A percentile compares a stretch with the other conserved stretches of the same genome.
These are phyloP conservation scores for Trametes coccinea DNA, from an alignment of 768 basidiomycete genomes.

Conservation along the genomic window DNA sequence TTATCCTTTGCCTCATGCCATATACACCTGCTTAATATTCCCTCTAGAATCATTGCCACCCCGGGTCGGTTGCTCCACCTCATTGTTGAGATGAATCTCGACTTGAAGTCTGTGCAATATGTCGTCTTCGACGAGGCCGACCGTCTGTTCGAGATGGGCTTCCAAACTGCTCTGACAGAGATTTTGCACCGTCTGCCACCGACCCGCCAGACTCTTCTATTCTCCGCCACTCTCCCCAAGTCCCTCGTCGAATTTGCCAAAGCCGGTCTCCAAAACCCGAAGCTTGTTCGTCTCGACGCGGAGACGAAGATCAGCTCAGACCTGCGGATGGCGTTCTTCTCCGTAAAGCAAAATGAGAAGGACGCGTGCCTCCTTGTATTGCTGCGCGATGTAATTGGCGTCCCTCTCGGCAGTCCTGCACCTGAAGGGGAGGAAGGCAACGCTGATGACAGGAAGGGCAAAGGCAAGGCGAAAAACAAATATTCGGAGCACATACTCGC, in stretches of 20 bases:
- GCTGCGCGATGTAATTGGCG: slow-evolving; percentile 83
- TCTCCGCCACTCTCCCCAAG: slow-evolving; percentile 95
- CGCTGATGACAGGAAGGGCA: slow-evolving; percentile 42
- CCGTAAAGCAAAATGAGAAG: slow-evolving; percentile 89
- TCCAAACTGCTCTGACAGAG: slow-evolving; percentile 88
- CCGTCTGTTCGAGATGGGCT: slow-evolving; percentile 98
- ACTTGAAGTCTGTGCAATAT: slow-evolving; percentile 83
- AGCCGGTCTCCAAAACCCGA: slow-evolving; percentile 90
- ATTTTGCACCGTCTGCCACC: slow-evolving; percentile 87
- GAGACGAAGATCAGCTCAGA: slow-evolving; percentile 96
- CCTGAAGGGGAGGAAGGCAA: slow-evolving; percentile 32
- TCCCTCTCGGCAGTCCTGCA: slow-evolving; percentile 55
- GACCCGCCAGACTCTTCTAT: slow-evolving; percentile 88
- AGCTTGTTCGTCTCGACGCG: slow-evolving; percentile 92
- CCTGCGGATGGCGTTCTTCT: slow-evolving; percentile 92
- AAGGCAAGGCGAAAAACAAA: slow-evolving; percentile 52
- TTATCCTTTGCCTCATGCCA: not conserved
- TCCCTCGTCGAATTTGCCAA: slow-evolving; percentile 98
- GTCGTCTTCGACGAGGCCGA: slow-evolving; percentile 98
- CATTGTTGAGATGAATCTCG: slow-evolving; percentile 94
- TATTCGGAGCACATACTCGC: slow-evolving; percentile 50
- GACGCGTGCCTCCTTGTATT: slow-evolving; percentile 86
- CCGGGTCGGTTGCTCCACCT: slow-evolving; percentile 97
- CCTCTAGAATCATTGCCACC: slow-evolving; percentile 89
- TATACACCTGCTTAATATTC: not conserved